Evolutionary conservation across 306 rosid genomes (phyloP), one percentile per base, ranked within the genome.

Genomic region (Hylodesmum podocarpum): DNA sequence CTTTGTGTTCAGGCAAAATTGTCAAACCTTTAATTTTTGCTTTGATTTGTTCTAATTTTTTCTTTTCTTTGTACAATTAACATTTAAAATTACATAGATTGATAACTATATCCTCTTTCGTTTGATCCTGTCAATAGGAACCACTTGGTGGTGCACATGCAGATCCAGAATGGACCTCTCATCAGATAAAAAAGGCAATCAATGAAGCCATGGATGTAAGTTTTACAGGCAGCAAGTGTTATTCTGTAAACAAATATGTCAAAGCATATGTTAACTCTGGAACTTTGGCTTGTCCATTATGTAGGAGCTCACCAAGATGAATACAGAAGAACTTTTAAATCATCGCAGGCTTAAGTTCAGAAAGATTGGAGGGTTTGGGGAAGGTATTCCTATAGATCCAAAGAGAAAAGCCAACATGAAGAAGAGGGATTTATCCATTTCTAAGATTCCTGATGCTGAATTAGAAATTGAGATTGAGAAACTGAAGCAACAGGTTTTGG

Each of bases 71-170:
- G 19, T 68, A 24, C 50, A 29, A 28, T 31, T 19, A 19, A 33
- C 27, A 51, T 66, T 41, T 51, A 3, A 13, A 28, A 11, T 25
- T 40, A 4, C 72, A 58, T 46, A 19, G 51, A 63, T 44, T 16
- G 65, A 50, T 58, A 54, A 53, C 44, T 22, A n/a, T 18, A 6
- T 70, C 12, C 31, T 57, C 18, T 61, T 70, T 75, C 54, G 43
- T 73, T 69, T 44, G 50, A 6, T 37, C 66, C 73, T 80, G 75
- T 77, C 43, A 14, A 85, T 83, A 95, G 99, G 99, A 95, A 76
- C 97, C 99, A 4, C 84, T 90, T 6, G 97, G 97, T 63, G 99
- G 99, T 11, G 99, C 97, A 47, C 99, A 95, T 86, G 88, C 92
- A 8, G 92, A 92, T 86, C 86, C 99, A 31, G 6, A 78, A 2